Conservation (phyloP, 108 stramenopile genomes). For the Nitzschia sp. region DNA sequence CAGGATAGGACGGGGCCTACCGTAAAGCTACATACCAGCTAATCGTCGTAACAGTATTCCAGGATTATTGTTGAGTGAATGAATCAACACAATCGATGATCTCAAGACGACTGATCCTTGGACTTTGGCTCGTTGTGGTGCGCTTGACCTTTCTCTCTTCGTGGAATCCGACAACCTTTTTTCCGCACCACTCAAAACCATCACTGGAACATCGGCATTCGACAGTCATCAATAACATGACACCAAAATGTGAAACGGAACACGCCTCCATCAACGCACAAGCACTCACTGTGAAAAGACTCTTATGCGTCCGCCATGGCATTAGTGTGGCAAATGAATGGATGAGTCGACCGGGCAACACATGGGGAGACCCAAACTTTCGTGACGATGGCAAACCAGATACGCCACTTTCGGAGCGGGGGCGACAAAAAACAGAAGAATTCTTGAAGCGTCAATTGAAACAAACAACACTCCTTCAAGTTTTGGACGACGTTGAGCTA, state of each 20-base stretch:
- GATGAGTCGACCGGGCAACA: conserved; percentile 31
- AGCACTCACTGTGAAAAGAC: neutral
- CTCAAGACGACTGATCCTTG: neutral
- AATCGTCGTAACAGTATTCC: no score
- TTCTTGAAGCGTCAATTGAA: neutral
- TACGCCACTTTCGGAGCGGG: conserved; percentile 23
- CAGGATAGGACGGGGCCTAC: no score
- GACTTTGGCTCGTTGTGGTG: neutral
- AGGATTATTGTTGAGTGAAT: no score
- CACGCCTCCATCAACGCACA: no score
- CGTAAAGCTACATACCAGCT: no score
- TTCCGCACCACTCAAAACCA: neutral
- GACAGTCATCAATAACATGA: neutral
- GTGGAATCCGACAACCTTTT: neutral
- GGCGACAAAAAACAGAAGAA: conserved; percentile 18
- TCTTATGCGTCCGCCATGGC: conserved; percentile 41
- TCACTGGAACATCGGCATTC: neutral
- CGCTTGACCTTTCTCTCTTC: neutral
- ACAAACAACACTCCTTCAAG: neutral
- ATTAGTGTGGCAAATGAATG: conserved; percentile 36
- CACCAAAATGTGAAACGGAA: neutral
- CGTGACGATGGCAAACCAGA: conserved; percentile 36
- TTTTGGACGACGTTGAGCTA: conserved; percentile 22
- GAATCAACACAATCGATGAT: conserved; percentile 11
- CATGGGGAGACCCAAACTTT: conserved; percentile 43